Conservation (phyloP, 495 filamentous ascomycete genomes). For the Daldinia concentrica region DNA sequence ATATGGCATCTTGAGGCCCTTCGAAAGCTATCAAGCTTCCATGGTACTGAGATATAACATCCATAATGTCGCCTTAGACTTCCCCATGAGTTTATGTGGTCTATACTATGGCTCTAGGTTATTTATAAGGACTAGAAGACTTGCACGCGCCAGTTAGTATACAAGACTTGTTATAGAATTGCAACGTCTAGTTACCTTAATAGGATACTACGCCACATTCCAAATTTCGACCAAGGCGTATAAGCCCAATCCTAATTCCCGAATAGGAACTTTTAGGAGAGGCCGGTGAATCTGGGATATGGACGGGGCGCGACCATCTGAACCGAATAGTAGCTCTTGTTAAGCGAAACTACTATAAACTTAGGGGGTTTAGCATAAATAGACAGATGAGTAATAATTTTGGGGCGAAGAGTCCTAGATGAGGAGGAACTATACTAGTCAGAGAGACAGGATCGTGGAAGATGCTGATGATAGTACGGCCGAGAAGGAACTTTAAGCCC, state of each 20-base stretch:
- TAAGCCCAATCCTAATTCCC: background rate
- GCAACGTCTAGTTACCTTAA: background rate
- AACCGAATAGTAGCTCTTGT: background rate
- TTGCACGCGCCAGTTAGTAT: constrained; percentile 3
- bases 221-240: background rate
- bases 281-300: background rate
- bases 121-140: background rate
- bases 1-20: constrained; percentile 56
- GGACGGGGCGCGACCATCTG: background rate
- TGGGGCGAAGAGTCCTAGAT: constrained; percentile 20
- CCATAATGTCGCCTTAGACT: constrained; percentile 22
- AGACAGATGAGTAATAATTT: background rate
- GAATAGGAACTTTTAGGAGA: background rate
- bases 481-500: background rate
- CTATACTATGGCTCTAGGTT: background rate
- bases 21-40: constrained; percentile 64
- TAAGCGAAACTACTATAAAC: constrained; percentile 2
- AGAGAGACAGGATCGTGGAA: constrained; percentile 1
- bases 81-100: background rate
- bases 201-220: background rate
- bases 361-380: constrained; percentile 5
- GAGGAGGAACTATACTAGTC: background rate
- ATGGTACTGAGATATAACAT: constrained; percentile 31
- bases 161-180: background rate
- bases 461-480: constrained; percentile 5